These are phyloP conservation scores for Baffinella frigidus DNA, from an alignment of 208 protist genomes.

Conservation along the genomic window DNA sequence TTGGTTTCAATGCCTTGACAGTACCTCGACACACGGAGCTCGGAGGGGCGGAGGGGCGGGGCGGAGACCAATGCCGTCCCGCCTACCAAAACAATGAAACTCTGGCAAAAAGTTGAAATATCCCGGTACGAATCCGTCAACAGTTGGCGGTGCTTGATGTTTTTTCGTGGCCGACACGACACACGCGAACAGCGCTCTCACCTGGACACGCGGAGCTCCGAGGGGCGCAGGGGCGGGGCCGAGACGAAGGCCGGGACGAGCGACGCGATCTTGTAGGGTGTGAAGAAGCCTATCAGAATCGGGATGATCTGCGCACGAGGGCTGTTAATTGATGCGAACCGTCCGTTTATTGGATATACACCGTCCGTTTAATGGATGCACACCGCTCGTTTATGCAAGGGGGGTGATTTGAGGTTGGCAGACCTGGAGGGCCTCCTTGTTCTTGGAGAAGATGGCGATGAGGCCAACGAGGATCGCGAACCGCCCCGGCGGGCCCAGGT, in stretches of 20 bases:
- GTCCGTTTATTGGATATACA: too few relatives aligned
- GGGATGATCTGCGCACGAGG: slow-evolving; percentile 3
- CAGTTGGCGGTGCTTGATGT: too few relatives aligned
- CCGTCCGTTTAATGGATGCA: too few relatives aligned
- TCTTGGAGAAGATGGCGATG: not conserved
- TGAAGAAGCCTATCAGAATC: slow-evolving; percentile 19
- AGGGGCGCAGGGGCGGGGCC: not conserved
- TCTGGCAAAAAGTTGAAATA: too few relatives aligned
- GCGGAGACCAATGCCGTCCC: not conserved
- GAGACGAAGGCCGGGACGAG: slow-evolving; percentile 10
- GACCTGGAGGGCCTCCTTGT: too few relatives aligned
- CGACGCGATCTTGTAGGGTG: slow-evolving; percentile 19
- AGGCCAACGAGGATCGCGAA: not conserved
- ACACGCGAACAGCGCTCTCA: not conserved
- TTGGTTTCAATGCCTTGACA: too few relatives aligned
- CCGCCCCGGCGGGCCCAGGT: not conserved
- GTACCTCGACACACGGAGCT: slow-evolving; percentile 7
- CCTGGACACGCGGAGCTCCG: slow-evolving; percentile 2
- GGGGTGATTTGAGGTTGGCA: too few relatives aligned
- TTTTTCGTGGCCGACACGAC: too few relatives aligned
- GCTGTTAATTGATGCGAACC: too few relatives aligned
- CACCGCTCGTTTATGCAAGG: too few relatives aligned
- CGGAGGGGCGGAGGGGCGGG: not conserved
- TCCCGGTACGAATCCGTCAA: too few relatives aligned
- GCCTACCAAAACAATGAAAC: too few relatives aligned